Percentiles rank a stretch among this genome's conserved stretches.
Conservation (phyloP, 2,329 filamentous ascomycete genomes). For the Beauveria australis region DNA sequence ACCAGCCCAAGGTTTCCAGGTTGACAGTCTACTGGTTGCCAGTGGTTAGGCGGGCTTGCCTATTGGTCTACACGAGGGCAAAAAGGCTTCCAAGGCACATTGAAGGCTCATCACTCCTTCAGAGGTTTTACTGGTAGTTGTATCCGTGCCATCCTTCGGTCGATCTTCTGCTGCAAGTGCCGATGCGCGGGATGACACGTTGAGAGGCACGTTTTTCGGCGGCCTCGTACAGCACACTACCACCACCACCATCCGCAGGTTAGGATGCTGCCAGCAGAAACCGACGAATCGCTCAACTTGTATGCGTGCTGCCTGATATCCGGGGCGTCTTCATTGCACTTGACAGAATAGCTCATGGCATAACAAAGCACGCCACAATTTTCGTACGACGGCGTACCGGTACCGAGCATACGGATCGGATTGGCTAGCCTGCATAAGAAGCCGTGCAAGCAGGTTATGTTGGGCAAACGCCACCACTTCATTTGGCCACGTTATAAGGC, state of each 20-base stretch:
- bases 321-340: not conserved
- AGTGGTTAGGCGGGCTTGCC: not conserved
- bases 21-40: not conserved
- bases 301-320: not conserved
- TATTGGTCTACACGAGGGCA: not conserved
- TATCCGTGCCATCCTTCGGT: not conserved
- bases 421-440: not conserved
- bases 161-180: constrained; percentile 8
- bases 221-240: not conserved
- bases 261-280: not conserved
- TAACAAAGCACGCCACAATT: not conserved
- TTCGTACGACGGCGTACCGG: not conserved
- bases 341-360: not conserved
- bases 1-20: not conserved
- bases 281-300: not conserved
- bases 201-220: constrained; percentile 4
- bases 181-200: constrained; percentile 5
- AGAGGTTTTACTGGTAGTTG: not conserved
- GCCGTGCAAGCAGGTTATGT: not conserved
- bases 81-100: constrained; percentile 1
- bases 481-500: not conserved
- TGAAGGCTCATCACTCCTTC: not conserved
- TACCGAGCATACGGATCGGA: not conserved
- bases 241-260: not conserved
- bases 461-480: not conserved